A percentile compares a stretch with the other conserved stretches of the same genome.
phyloP scores from a whole-genome alignment of 2,329 filamentous ascomycete genomes.

The Aurifilum marmelostoma region DNA sequence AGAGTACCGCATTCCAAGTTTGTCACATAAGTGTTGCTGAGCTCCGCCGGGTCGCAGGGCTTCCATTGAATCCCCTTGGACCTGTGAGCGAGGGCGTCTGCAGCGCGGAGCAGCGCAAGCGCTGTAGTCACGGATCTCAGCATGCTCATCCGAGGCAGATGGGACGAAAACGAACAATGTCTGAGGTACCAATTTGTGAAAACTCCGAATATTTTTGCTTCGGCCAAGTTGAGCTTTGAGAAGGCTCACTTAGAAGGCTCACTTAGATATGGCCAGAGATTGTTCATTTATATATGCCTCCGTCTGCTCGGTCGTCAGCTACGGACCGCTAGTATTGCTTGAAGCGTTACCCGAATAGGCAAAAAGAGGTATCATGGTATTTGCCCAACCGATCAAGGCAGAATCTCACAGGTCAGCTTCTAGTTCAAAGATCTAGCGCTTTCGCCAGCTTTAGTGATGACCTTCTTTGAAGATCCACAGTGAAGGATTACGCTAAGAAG shows the following conservation, averaged over 20 bases:
- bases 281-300: not conserved
- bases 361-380: not conserved
- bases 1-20: not conserved
- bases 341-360: not conserved
- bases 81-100: not conserved
- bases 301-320: not conserved
- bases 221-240: not conserved
- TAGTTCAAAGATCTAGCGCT: no score
- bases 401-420: not conserved
- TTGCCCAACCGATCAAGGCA: not conserved
- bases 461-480: no score
- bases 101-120: not conserved
- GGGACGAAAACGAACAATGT: no score
- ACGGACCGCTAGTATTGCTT: not conserved
- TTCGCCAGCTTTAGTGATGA: no score
- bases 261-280: not conserved
- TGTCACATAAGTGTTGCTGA: slow-evolving; percentile 20
- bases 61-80: not conserved
- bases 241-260: no score
- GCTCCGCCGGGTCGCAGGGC: not conserved
- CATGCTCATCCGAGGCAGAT: not conserved
- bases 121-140: not conserved
- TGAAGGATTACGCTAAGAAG: no score
- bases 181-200: not conserved
- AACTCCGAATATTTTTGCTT: not conserved